A percentile compares a stretch with the other conserved stretches of the same genome.
These are phyloP conservation scores for Chloromonas sp. DNA, from an alignment of 163 green algal genomes.

Conservation along the genomic window DNA sequence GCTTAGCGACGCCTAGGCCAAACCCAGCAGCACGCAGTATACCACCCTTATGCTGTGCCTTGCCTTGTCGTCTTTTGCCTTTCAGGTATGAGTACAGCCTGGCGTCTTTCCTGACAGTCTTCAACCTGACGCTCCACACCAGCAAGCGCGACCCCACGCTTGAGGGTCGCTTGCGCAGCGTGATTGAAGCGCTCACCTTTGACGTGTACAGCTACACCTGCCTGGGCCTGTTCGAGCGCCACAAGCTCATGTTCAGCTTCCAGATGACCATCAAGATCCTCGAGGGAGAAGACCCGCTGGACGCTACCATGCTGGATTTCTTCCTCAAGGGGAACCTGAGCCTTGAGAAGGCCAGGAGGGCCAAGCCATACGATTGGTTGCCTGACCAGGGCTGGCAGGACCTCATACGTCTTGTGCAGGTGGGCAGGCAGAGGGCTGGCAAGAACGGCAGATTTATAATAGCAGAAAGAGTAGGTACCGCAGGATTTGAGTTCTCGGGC, in stretches of 20 bases:
- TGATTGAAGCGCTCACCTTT: slow-evolving; percentile 76
- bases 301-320: slow-evolving; percentile 68
- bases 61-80: too few relatives aligned
- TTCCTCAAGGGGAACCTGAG: slow-evolving; percentile 83
- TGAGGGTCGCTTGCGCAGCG: slow-evolving; percentile 64
- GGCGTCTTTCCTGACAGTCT: slow-evolving; percentile 72
- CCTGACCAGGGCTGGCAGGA: slow-evolving; percentile 70
- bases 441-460: too few relatives aligned
- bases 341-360: slow-evolving; percentile 52
- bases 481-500: too few relatives aligned
- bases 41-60: not conserved
- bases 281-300: slow-evolving; percentile 40
- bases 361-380: slow-evolving; percentile 66
- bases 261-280: slow-evolving; percentile 77
- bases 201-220: slow-evolving; percentile 85
- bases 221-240: slow-evolving; percentile 81
- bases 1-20: too few relatives aligned
- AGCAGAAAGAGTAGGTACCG: too few relatives aligned
- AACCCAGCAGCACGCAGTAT: not conserved
- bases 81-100: slow-evolving; percentile 77
- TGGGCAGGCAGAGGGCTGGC: slow-evolving; percentile 16
- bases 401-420: slow-evolving; percentile 52
- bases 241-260: slow-evolving; percentile 89
- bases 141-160: slow-evolving; percentile 56
- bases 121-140: slow-evolving; percentile 61